phyloP scores from a whole-genome alignment of 1,284 basidiomycete species.

The Cryptococcus wingfieldii region DNA sequence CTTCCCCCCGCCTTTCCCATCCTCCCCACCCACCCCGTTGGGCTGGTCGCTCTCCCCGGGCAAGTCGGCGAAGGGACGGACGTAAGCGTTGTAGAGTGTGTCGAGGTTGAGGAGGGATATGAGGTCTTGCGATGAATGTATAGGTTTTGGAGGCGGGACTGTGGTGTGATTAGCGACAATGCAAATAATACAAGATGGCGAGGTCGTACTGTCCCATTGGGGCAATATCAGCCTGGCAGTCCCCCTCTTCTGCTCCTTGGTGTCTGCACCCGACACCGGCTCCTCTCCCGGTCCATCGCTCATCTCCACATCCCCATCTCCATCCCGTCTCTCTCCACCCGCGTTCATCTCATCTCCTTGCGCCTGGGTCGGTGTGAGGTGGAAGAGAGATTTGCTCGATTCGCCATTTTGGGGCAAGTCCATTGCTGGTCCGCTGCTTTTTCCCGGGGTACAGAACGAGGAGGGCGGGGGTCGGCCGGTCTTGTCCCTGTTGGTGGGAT shows the following conservation, averaged over 20 bases:
- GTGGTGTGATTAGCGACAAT: neutral
- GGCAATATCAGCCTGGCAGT: slow-evolving; percentile 27
- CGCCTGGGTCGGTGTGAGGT: neutral
- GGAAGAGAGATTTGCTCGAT: slow-evolving; percentile 22
- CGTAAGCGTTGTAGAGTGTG: slow-evolving; percentile 38
- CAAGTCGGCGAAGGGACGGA: slow-evolving; percentile 33
- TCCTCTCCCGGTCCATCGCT: neutral
- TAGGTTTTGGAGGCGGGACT: slow-evolving; percentile 31
- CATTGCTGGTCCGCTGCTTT: slow-evolving; percentile 12
- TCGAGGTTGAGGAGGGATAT: slow-evolving; percentile 42
- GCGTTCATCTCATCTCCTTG: neutral
- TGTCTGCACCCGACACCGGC: neutral
- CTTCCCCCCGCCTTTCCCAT: neutral
- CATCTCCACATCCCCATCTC: slow-evolving; percentile 9
- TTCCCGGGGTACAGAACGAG: neutral
- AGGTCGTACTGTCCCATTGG: slow-evolving; percentile 34
- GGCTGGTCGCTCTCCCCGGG: slow-evolving; percentile 1
- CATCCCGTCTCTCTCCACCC: neutral
- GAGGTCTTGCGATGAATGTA: slow-evolving; percentile 40
- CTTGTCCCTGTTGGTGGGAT: neutral
- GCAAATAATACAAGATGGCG: too few relatives aligned
- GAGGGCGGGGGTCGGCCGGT: neutral
- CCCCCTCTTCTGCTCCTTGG: neutral
- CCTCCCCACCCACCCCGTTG: slow-evolving; percentile 5
- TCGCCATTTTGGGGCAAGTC: slow-evolving; percentile 36